Conservation (phyloP, 306 rosid genomes). For the Sicyos baderoa region DNA sequence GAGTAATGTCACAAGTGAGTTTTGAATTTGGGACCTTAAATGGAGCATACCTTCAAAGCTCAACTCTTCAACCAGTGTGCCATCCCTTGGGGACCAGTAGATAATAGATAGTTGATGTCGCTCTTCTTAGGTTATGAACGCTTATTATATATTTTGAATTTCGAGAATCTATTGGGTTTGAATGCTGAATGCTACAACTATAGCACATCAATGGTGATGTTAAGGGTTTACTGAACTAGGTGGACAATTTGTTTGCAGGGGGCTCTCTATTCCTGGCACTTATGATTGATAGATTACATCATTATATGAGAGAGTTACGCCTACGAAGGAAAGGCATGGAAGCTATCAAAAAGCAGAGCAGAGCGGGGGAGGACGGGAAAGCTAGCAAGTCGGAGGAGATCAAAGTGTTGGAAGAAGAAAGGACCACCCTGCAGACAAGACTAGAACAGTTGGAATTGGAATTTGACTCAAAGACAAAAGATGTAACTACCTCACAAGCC, state of each 20-base stretch:
- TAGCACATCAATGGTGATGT: background rate
- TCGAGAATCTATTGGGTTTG: background rate
- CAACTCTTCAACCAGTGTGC: no score
- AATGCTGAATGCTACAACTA: conserved; percentile 5
- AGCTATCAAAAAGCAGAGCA: conserved; percentile 61
- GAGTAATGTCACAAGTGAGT: no score
- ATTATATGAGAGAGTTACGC: conserved; percentile 76
- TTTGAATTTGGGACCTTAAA: no score
- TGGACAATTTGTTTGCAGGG: conserved; percentile 47
- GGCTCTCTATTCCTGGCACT: conserved; percentile 61
- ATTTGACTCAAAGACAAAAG: conserved; percentile 50
- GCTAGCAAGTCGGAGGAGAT: conserved; percentile 32
- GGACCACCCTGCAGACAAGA: conserved; percentile 31
- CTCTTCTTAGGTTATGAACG: background rate
- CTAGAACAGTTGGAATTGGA: conserved; percentile 54
- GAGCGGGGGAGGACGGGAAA: conserved; percentile 52
- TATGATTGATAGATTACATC: conserved; percentile 83
- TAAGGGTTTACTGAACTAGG: conserved; percentile 13
- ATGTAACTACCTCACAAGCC: conserved; percentile 51
- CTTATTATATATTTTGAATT: background rate
- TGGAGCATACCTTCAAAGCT: no score
- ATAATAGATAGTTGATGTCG: no score
- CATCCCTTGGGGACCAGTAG: no score
- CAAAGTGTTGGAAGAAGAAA: conserved; percentile 53
- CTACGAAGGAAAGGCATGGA: conserved; percentile 80